phyloP scores from a whole-genome alignment of 1,284 basidiomycete species.

The Phellopilus nigrolimitatus region DNA sequence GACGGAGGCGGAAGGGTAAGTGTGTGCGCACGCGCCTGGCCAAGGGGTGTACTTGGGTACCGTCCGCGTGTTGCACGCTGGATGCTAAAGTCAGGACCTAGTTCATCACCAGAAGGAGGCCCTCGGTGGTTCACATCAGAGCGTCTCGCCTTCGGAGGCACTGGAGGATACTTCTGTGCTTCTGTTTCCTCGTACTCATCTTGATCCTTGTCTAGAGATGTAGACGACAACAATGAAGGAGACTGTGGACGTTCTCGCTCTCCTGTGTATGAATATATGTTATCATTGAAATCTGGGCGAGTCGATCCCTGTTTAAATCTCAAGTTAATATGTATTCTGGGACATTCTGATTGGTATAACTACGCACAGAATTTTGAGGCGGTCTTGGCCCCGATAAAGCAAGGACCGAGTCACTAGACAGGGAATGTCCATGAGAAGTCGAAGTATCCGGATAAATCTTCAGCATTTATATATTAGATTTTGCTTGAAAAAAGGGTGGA shows the following conservation, averaged over 20 bases:
- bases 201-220: background rate
- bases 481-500: background rate
- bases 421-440: slow-evolving; percentile 14
- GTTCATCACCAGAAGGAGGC: background rate
- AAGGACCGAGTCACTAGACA: slow-evolving; percentile 11
- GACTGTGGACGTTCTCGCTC: slow-evolving; percentile 4
- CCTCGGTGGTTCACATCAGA: slow-evolving; percentile 1
- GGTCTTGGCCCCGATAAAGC: background rate
- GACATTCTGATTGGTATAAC: background rate
- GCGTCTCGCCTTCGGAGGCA: slow-evolving; percentile 10
- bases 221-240: slow-evolving; percentile 1
- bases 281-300: background rate
- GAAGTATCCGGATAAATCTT: slow-evolving; percentile 20
- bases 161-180: background rate
- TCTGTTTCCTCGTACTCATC: slow-evolving; percentile 9
- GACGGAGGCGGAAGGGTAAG: slow-evolving; percentile 15
- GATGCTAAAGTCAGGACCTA: slow-evolving; percentile 11
- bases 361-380: background rate
- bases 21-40: slow-evolving; percentile 15
- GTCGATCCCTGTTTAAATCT: background rate
- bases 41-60: slow-evolving; percentile 18
- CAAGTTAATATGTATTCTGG: background rate
- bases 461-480: background rate
- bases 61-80: slow-evolving; percentile 16
- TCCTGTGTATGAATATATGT: background rate